Base-by-base conservation (phyloP, 2,329 filamentous ascomycete genomes). In the Sporothrix inflata region DNA sequence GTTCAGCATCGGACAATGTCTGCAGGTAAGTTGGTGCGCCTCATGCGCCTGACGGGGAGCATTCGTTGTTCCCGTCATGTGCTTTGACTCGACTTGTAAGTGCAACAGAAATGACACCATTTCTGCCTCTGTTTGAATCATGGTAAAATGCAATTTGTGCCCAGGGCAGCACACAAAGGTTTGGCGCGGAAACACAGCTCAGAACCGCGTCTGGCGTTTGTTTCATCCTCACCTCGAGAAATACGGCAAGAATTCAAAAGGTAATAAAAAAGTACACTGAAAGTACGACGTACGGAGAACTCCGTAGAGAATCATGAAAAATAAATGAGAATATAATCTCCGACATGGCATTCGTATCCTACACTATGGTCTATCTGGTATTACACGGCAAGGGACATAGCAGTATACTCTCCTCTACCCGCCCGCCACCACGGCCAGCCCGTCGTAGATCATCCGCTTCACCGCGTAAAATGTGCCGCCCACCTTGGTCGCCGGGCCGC, bases 401-500 rank as follows among this genome's bases (percentile, higher is more conserved):
- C 66, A n/a, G n/a, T n/a, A n/a, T n/a, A n/a, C 42, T 30, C 42
- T 21, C 42, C n/a, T 40, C 81, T 80, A 93, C 66, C 86, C 88
- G 61, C 92, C 93, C 19, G 92, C 91, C 75, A 99, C 94, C 73
- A 98, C 93, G 45, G 96, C 96, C 79, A 99, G 82, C 9, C 94
- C 94, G 76, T 97, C 93, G 80, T 99, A 99, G 75, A 99, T 97
- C 81, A 93, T 94, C 82, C 86, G 90, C 83, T 93, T 93, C 11
- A 98, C 95, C 69, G 92, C 92, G 78, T 94, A 93, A 79, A 98
- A 97, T 47, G 92, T 94, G 53, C 85, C 85, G 72, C 89, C 89
- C 68, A 82, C 77, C 69, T 81, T 78, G 67, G 81, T 81, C 5
- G 80, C 81, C 21, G 80, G 80, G 24, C 82, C 82, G 12, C 80